Evolutionary conservation across 176 grass and related monocot genomes (phyloP).

Genomic region (Aegilops bicornis): DNA sequence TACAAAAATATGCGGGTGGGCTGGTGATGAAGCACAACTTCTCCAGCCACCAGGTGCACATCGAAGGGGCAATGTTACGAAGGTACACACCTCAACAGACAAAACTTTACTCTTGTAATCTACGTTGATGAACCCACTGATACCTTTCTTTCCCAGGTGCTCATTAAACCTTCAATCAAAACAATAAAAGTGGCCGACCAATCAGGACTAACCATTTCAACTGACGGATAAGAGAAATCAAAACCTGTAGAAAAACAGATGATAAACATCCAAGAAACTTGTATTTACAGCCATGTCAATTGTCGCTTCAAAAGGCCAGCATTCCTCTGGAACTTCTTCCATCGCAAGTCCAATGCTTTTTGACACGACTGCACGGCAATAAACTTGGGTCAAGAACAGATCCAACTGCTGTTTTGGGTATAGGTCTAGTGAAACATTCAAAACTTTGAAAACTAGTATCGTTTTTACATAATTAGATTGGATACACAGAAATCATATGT

Average conservation of each 20-base stretch:
- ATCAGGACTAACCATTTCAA: conserved; percentile 19
- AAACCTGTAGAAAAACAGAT: not conserved
- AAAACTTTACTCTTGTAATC: conserved; percentile 76
- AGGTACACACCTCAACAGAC: conserved; percentile 69
- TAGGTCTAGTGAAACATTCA: not conserved
- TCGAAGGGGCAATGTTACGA: not conserved
- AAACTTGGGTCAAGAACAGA: conserved; percentile 19
- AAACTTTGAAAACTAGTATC: not conserved
- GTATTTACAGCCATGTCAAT: conserved; percentile 82
- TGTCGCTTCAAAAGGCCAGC: conserved; percentile 79
- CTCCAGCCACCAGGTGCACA: not conserved
- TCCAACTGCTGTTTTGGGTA: not conserved
- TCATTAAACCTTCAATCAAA: conserved; percentile 76
- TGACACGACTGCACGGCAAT: conserved; percentile 63
- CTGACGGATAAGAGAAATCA: not conserved
- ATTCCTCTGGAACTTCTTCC: conserved; percentile 88
- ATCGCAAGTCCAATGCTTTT: conserved; percentile 71
- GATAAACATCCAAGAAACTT: conserved; percentile 27
- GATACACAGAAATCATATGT: conserved; percentile 1
- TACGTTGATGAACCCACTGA: conserved; percentile 81
- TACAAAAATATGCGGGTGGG: not conserved
- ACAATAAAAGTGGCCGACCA: conserved; percentile 7
- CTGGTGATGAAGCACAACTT: not conserved
- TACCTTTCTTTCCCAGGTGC: conserved; percentile 89
- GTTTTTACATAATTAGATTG: not conserved